Evolutionary conservation across 305 asterid genomes (phyloP), one percentile per base, ranked within the genome.

Genomic region (Lippia alba): DNA sequence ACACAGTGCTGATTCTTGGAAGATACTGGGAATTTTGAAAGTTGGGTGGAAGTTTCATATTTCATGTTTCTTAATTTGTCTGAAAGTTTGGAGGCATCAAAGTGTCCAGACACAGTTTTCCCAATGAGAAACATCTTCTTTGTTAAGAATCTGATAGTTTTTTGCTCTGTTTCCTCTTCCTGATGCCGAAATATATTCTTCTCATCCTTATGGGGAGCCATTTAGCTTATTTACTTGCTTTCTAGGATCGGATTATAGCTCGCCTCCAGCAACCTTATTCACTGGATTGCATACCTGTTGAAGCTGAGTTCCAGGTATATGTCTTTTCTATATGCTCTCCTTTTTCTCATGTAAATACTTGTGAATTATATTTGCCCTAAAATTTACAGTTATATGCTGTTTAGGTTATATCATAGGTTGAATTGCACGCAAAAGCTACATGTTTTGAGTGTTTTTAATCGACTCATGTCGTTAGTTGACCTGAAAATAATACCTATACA

Each of bases 191-290:
- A 1, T 32, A n/a, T 53, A 12, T 9, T 33, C 4, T 46, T 61
- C 32, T 50, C 53, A 40, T 54, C 41, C 56, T 10, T 40, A 33
- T 16, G 17, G 12, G 24, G 40, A 45, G 53, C 72, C 69, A 46
- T 20, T 49, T 45, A n/a, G 69, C 30, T 70, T 20, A 34, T 49
- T 34, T 14, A 33, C 45, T 45, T 70, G 55, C 69, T 73, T 71
- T 75, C 17, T 81, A 92, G 98, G 98, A 92, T 72, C 88, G 98
- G 61, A 92, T 92, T 61, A 90, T 92, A 63, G 96, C 97, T 79
- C 97, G 96, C 39, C 96, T 92, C 78, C 97, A 92, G 77, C 97
- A 92, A 81, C 97, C 97, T 72, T 91, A 89, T 82, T 87, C 97
- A 1, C 75, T 91, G 81, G 97, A 91, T 80, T 91, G 97, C 85